Evolutionary conservation across 176 grass and related monocot genomes (phyloP).

Genomic region (Carex parvula): DNA sequence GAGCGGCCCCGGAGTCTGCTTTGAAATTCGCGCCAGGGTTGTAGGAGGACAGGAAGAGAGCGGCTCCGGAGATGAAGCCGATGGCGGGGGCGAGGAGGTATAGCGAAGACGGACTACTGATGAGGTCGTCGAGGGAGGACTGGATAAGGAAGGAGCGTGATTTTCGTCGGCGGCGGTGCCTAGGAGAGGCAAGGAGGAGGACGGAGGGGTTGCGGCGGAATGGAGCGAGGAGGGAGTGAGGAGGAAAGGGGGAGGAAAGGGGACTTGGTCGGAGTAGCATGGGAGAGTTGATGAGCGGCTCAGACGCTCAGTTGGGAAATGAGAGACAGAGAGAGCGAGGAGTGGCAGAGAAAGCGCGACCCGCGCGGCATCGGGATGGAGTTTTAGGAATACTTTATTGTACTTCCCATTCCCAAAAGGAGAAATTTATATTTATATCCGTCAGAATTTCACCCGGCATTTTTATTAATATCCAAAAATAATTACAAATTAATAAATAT

Average conservation of each 20-base stretch:
- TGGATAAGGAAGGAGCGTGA: slow-evolving; percentile 23
- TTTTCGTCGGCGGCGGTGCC: slow-evolving; percentile 29
- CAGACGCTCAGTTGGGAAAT: neutral
- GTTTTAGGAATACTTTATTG: too few species aligned
- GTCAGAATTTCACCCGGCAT: too few species aligned
- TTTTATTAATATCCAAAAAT: too few species aligned
- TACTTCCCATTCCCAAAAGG: too few species aligned
- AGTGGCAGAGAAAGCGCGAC: neutral
- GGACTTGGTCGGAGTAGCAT: slow-evolving; percentile 56
- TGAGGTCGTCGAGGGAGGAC: slow-evolving; percentile 45
- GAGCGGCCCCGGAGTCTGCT: neutral
- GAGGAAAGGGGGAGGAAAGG: slow-evolving; percentile 1
- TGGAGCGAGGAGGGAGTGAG: slow-evolving; percentile 1
- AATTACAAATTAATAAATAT: too few species aligned
- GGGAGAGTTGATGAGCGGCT: neutral
- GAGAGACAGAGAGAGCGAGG: neutral
- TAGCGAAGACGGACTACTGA: slow-evolving; percentile 41
- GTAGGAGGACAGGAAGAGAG: slow-evolving; percentile 20
- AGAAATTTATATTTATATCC: too few species aligned
- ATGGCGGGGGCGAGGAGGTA: slow-evolving; percentile 53
- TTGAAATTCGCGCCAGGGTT: neutral
- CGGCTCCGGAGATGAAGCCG: slow-evolving; percentile 39
- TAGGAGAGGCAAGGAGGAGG: slow-evolving; percentile 17
- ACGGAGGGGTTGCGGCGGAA: neutral
- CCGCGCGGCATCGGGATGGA: too few species aligned